Conservation (phyloP, 495 filamentous ascomycete genomes). For the Trichoderma reesei region DNA sequence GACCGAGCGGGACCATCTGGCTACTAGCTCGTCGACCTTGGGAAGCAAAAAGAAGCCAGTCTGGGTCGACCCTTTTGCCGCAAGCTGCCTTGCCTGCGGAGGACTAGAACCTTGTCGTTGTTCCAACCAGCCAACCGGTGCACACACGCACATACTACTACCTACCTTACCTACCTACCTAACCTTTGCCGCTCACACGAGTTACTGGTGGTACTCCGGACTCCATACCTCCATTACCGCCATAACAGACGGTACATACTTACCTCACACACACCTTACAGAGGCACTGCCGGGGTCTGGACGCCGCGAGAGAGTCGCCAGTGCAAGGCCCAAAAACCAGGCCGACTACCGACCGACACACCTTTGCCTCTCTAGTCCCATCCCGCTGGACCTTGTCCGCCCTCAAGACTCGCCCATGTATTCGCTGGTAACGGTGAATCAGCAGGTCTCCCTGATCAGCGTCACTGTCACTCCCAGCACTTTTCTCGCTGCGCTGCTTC, state of each 20-base stretch:
- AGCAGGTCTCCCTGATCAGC: conserved; percentile 44
- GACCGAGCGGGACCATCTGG: background rate
- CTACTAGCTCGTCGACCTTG: background rate
- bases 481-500: conserved; percentile 38
- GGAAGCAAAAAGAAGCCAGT: background rate
- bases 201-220: too few relatives aligned
- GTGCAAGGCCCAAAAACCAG: background rate
- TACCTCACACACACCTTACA: too few relatives aligned
- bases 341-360: conserved; percentile 7
- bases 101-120: background rate
- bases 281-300: conserved; percentile 6
- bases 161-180: too few relatives aligned
- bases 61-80: background rate
- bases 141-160: background rate
- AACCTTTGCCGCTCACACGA: too few relatives aligned
- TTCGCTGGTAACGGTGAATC: conserved; percentile 43
- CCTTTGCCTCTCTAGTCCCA: background rate
- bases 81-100: background rate
- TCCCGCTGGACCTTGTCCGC: conserved; percentile 9
- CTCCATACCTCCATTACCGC: background rate
- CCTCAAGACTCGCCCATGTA: conserved; percentile 22
- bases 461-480: conserved; percentile 44
- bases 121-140: too few relatives aligned
- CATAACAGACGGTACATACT: background rate
- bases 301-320: background rate